Evolutionary conservation across 164 flowering plant species (phyloP), one percentile per base, ranked within the genome.

Genomic region (Magnolia changhungtana): DNA sequence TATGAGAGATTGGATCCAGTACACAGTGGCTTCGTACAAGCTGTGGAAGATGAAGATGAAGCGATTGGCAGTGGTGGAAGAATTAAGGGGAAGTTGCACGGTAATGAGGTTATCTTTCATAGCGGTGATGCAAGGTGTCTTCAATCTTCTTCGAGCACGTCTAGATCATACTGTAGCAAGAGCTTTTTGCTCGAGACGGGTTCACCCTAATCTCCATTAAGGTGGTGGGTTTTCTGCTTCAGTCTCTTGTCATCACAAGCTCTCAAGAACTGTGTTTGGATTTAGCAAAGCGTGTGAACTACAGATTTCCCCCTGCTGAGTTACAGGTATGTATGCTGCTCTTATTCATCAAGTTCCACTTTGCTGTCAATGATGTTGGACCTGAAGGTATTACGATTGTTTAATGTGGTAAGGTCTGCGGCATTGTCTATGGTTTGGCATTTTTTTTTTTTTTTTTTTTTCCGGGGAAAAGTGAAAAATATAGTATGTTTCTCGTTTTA

Each of bases 121-220:
- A 89, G 92, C 78, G 95, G 94, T 8, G 98, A 96, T 79, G 93
- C 83, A 31, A 86, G 95, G 80, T 83, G 81, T 83, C 84, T 96
- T 50, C 90, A 92, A 66, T 92, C 98, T 69, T 96, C 99, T 50
- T 92, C 98, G 4, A 94, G 98, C 74, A 96, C 99, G 11, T 85
- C 96, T 6, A 86, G 94, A 83, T 96, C 99, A 2, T 87, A 93
- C 80, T 91, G 99, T 59, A 96, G 99, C 77, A 82, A 97, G 78
- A 93, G 92, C 84, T 91, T 96, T 78, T 87, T 94, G 27, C 92
- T 96, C 20, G 99, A 93, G 78, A 88, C 84, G 13, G 91, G 95
- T 18, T 91, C 97, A 18, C 98, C 98, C 8, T 88, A 86, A 67
- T 91, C 97, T 84, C 88, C 4, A 71, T 87, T 65, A 79, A 23